phyloP scores from a whole-genome alignment of 148 eudicot species.

The Talinum fruticosum region DNA sequence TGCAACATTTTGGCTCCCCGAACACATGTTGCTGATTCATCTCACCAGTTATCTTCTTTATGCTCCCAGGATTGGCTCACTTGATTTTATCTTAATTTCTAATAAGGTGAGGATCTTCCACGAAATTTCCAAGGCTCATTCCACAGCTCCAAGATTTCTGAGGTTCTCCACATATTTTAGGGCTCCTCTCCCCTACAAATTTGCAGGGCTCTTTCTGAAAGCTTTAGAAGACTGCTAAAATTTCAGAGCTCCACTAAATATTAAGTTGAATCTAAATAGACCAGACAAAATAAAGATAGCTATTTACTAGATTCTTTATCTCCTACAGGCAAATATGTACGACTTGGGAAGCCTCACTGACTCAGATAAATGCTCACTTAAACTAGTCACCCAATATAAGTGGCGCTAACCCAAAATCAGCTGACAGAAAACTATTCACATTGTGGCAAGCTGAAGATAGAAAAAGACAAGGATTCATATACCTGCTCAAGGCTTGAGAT shows the following conservation, averaged over 20 bases:
- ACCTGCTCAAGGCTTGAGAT: constrained; percentile 84
- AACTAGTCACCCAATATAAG: not conserved
- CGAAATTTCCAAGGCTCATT: not conserved
- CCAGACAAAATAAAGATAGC: not conserved
- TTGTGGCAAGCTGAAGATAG: not conserved
- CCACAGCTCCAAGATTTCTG: not conserved
- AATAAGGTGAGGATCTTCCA: not conserved
- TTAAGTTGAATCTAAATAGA: not conserved
- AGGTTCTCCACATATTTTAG: not conserved
- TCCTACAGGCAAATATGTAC: not conserved
- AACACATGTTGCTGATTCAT: not conserved
- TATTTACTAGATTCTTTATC: not conserved
- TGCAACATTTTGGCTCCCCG: not conserved
- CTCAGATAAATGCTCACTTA: not conserved
- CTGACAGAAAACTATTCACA: constrained; percentile 6
- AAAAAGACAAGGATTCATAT: constrained; percentile 10
- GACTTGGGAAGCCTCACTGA: not conserved
- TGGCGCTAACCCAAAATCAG: not conserved
- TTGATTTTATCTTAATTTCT: too few species aligned
- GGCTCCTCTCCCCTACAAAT: not conserved
- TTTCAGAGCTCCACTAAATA: not conserved
- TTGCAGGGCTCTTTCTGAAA: not conserved
- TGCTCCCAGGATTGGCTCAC: not conserved
- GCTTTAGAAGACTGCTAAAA: not conserved
- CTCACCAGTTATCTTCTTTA: too few species aligned